Evolutionary conservation across 2,329 filamentous ascomycete species (phyloP).

Genomic region (Apiospora aurea): DNA sequence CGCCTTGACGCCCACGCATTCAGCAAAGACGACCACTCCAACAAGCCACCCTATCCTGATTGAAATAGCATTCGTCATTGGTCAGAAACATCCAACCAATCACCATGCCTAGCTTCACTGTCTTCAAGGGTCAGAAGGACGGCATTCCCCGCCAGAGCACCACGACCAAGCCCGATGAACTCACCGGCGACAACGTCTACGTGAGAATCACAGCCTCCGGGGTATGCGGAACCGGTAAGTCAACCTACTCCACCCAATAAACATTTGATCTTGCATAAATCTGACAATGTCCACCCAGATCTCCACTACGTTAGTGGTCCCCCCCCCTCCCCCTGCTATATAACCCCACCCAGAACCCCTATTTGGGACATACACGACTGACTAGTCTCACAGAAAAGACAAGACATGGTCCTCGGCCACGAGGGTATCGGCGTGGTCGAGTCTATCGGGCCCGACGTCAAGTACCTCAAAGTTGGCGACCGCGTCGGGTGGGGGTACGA

Average conservation of each 20-base stretch:
- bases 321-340: not conserved
- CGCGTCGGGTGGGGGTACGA: constrained; percentile 56
- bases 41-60: no score
- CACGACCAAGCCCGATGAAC: constrained; percentile 52
- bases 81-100: not conserved
- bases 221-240: constrained; percentile 63
- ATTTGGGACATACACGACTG: not conserved
- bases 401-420: constrained; percentile 54
- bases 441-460: constrained; percentile 49
- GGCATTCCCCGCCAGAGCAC: constrained; percentile 60
- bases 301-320: constrained; percentile 28
- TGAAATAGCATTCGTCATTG: not conserved
- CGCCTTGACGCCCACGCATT: no score
- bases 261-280: not conserved
- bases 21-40: not conserved
- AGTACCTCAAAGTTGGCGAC: constrained; percentile 49
- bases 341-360: constrained; percentile 21
- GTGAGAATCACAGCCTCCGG: constrained; percentile 71
- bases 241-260: not conserved
- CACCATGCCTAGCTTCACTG: constrained; percentile 56
- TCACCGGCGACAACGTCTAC: constrained; percentile 63
- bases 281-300: constrained; percentile 23
- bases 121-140: constrained; percentile 67
- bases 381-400: constrained; percentile 39
- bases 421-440: constrained; percentile 57